Evolutionary conservation across 1,284 basidiomycete species (phyloP).

Genomic region (Athelia psychrophila): DNA sequence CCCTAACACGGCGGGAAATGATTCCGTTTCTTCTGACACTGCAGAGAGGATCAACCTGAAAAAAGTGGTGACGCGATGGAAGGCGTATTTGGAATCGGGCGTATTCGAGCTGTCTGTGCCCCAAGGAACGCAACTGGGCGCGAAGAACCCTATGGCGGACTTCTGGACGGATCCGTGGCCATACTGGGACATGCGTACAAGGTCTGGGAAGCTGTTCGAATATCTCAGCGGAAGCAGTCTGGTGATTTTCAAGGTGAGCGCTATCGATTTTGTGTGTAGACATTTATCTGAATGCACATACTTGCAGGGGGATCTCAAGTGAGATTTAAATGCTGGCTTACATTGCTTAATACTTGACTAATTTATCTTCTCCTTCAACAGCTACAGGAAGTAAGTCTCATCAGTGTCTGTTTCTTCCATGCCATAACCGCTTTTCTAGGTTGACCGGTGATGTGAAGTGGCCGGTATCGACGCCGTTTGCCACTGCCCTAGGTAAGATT

Average conservation of each 20-base stretch:
- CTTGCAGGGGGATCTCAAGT: slow-evolving; percentile 85
- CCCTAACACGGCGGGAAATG: slow-evolving; percentile 30
- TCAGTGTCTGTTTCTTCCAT: slow-evolving; percentile 16
- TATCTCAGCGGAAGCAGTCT: slow-evolving; percentile 67
- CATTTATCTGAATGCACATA: too few species aligned
- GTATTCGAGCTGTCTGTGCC: slow-evolving; percentile 77
- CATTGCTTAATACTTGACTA: neutral
- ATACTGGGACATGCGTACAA: slow-evolving; percentile 76
- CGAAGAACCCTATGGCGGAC: slow-evolving; percentile 37
- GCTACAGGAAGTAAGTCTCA: slow-evolving; percentile 75
- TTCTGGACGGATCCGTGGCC: slow-evolving; percentile 88
- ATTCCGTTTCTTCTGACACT: slow-evolving; percentile 15
- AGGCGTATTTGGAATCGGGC: slow-evolving; percentile 64
- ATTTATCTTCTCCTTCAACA: slow-evolving; percentile 21
- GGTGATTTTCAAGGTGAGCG: slow-evolving; percentile 85
- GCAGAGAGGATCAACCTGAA: slow-evolving; percentile 42
- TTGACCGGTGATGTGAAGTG: slow-evolving; percentile 89
- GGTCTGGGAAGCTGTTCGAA: slow-evolving; percentile 57
- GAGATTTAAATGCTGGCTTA: slow-evolving; percentile 21
- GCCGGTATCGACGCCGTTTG: slow-evolving; percentile 83
- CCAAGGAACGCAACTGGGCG: slow-evolving; percentile 61
- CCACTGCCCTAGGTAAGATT: slow-evolving; percentile 68
- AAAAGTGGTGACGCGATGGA: slow-evolving; percentile 74
- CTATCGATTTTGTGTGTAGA: neutral
- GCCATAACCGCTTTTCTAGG: slow-evolving; percentile 42